phyloP scores from a whole-genome alignment of 2,329 filamentous ascomycete species.

The Aspergillus clavatus region DNA sequence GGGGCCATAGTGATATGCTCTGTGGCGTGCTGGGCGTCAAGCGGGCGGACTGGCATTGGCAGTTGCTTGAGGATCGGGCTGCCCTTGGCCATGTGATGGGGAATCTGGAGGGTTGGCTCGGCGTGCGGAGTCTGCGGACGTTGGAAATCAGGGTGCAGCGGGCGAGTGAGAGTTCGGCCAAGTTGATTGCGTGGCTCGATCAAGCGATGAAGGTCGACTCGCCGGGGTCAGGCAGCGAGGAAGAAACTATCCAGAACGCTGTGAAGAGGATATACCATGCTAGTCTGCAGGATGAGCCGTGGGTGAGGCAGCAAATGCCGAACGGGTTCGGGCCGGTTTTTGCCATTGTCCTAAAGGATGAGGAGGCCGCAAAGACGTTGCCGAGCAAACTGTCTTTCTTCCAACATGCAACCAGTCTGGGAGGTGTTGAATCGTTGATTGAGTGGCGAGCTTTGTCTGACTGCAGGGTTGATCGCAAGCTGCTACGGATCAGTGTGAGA shows the following conservation, averaged over 20 bases:
- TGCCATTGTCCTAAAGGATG: slow-evolving; percentile 60
- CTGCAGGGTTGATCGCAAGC: slow-evolving; percentile 59
- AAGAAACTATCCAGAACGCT: slow-evolving; percentile 46
- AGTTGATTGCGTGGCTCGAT: slow-evolving; percentile 68
- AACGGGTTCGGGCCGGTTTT: slow-evolving; percentile 88
- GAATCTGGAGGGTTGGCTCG: slow-evolving; percentile 86
- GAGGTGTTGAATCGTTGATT: slow-evolving; percentile 90
- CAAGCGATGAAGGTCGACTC: slow-evolving; percentile 41
- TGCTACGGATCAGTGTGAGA: slow-evolving; percentile 80
- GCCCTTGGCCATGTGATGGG: slow-evolving; percentile 81
- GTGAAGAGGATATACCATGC: slow-evolving; percentile 68
- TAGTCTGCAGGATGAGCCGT: slow-evolving; percentile 69
- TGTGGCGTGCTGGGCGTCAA: slow-evolving; percentile 74
- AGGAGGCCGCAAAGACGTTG: slow-evolving; percentile 59
- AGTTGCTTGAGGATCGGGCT: slow-evolving; percentile 64
- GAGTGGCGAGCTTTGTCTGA: slow-evolving; percentile 96
- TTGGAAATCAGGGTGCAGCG: slow-evolving; percentile 74
- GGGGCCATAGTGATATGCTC: slow-evolving; percentile 89
- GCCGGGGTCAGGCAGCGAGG: slow-evolving; percentile 38
- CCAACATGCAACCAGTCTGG: slow-evolving; percentile 90
- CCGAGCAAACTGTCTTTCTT: slow-evolving; percentile 78
- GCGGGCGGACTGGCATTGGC: slow-evolving; percentile 54
- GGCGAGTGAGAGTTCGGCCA: slow-evolving; percentile 66
- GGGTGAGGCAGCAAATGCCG: slow-evolving; percentile 86
- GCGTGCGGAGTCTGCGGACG: slow-evolving; percentile 78